Evolutionary conservation across 1,139 yeast genomes (phyloP), one percentile per base, ranked within the genome.

Genomic region (Starmera stellimalicola): DNA sequence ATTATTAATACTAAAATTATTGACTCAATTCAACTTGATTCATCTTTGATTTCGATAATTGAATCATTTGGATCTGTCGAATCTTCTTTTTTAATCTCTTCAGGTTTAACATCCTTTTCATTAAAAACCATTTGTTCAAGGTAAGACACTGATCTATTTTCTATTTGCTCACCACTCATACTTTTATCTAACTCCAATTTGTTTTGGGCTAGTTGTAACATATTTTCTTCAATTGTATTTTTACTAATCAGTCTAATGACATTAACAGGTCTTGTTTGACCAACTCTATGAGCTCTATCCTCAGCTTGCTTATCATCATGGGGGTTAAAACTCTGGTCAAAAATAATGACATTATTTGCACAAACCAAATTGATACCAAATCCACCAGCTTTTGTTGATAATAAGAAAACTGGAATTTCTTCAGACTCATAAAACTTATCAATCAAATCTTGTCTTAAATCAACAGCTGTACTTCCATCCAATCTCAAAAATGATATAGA

Each of bases 271-370:
- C 81, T 76, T 27, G 82, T 80, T 59, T 93, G 98, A 3, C 99
- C 99, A 18, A 93, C 95, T 55, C 99, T 73, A 57, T 91, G 99
- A 0, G 98, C 95, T 52, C 99, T 72, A 56, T 91, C 98, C 55
- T 93, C 98, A 0, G 99, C 99, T 61, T 91, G 99, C 52, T 81
- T 82, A 54, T 91, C 99, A 55, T 91, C 98, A 55, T 93, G 98
- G 0, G 99, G 99, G 50, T 91, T 91, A 60, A 91, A 91, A 31
- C 94, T 81, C 54, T 87, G 91, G 54, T 91, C 99, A 50, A 78
- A 88, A 25, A 93, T 83, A 35, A 91, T 70, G 4, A 91, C 98
- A 40, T 80, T 76, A 52, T 87, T 91, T 8, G 99, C 98, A 50
- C 95, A 94, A 4, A 94, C 94, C 47, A 91, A 69, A 52, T 91